A percentile compares a stretch with the other conserved stretches of the same genome.
Evolutionary conservation across 306 rosid species (phyloP).

Genomic region (Sicyos edulis): DNA sequence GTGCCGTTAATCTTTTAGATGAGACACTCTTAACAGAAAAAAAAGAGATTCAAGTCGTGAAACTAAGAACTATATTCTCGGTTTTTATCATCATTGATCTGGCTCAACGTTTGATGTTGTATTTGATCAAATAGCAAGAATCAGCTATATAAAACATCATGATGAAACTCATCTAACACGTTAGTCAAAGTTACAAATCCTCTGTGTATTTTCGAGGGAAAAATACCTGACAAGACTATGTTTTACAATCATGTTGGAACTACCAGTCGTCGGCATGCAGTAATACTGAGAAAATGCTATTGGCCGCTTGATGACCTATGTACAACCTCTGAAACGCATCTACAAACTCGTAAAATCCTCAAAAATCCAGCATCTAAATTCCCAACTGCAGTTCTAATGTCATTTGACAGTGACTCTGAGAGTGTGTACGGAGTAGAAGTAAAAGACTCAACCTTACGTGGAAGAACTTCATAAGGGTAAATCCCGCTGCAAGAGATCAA

Average conservation of each 20-base stretch:
- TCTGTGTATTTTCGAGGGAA: neutral
- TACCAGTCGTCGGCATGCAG: neutral
- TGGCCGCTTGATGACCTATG: conserved; percentile 28
- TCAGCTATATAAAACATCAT: neutral
- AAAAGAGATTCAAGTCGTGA: neutral
- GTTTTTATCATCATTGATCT: too few relatives aligned
- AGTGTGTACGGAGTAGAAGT: conserved; percentile 25
- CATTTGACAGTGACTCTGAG: conserved; percentile 35
- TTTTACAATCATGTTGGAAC: conserved; percentile 13
- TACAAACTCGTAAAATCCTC: conserved; percentile 61
- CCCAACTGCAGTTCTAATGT: conserved; percentile 42
- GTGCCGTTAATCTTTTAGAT: neutral
- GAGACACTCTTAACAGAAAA: conserved; percentile 11
- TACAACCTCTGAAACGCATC: conserved; percentile 44
- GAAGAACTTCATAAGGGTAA: conserved; percentile 71
- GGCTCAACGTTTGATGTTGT: too few relatives aligned
- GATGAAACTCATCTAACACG: neutral
- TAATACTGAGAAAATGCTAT: neutral
- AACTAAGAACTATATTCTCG: neutral
- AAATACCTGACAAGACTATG: conserved; percentile 10
- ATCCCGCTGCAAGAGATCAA: conserved; percentile 57
- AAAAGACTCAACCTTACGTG: conserved; percentile 38
- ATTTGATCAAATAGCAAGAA: too few relatives aligned
- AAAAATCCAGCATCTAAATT: conserved; percentile 42
- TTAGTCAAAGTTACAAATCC: conserved; percentile 1